Percentiles rank a stretch among this genome's conserved stretches.
Evolutionary conservation across 257 asterid species (phyloP).

Genomic region (Nicotiana knightiana): DNA sequence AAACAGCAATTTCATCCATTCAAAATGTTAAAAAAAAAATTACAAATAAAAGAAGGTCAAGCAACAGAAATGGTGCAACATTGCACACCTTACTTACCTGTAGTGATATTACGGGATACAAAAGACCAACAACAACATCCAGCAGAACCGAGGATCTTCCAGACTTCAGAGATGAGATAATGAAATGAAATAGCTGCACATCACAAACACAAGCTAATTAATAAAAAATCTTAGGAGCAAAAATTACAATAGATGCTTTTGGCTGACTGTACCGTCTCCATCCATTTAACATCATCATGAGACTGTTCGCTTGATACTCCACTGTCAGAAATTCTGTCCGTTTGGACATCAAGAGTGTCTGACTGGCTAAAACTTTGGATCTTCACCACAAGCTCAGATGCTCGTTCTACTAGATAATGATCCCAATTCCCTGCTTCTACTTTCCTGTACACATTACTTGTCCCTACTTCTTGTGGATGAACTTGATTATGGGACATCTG

Average conservation of each 20-base stretch:
- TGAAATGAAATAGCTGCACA: conserved; percentile 82
- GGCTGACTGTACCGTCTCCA: conserved; percentile 81
- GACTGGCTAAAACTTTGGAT: conserved; percentile 61
- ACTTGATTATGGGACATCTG: conserved; percentile 37
- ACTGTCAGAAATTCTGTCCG: conserved; percentile 34
- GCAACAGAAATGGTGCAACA: conserved; percentile 5
- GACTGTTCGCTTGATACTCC: conserved; percentile 51
- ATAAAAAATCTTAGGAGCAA: neutral
- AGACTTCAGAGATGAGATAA: conserved; percentile 87
- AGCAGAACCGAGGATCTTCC: conserved; percentile 89
- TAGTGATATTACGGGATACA: conserved; percentile 83
- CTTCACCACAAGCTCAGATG: conserved; percentile 63
- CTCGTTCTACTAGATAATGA: conserved; percentile 50
- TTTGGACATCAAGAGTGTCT: conserved; percentile 41
- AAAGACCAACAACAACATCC: conserved; percentile 87
- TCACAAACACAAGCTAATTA: conserved; percentile 16
- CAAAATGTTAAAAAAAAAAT: neutral
- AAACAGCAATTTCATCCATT: neutral
- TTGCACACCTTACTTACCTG: conserved; percentile 45
- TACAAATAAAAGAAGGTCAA: neutral
- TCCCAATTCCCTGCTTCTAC: conserved; percentile 52
- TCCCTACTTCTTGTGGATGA: conserved; percentile 32
- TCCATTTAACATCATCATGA: conserved; percentile 88
- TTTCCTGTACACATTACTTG: conserved; percentile 19
- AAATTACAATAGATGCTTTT: conserved; percentile 13